A percentile compares a stretch with the other conserved stretches of the same genome.
Evolutionary conservation across 805 yeast genomes (phyloP).

Genomic region (Ogataea siamensis): DNA sequence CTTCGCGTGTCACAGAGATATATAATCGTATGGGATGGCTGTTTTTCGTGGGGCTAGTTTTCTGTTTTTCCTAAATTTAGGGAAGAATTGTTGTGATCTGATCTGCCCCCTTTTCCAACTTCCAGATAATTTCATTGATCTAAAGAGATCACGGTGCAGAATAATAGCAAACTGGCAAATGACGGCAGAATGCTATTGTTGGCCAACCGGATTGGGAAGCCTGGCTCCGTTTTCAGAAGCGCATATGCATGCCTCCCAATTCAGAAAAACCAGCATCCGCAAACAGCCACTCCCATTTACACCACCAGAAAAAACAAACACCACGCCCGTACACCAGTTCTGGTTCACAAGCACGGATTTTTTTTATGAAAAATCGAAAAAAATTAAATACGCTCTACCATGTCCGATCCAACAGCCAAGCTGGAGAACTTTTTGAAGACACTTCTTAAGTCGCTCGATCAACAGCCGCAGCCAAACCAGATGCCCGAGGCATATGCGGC

Average conservation of each 20-base stretch:
- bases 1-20: slow-evolving; percentile 5
- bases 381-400: background rate
- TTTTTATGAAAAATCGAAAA: slow-evolving; percentile 2
- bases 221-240: slow-evolving; percentile 2
- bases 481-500: slow-evolving; percentile 21
- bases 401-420: slow-evolving; percentile 23
- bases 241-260: slow-evolving; percentile 16
- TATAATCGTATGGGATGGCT: slow-evolving; percentile 10
- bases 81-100: slow-evolving; percentile 20
- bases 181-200: slow-evolving; percentile 7
- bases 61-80: slow-evolving; percentile 20
- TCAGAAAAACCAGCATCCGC: slow-evolving; percentile 15
- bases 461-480: slow-evolving; percentile 19
- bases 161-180: slow-evolving; percentile 5
- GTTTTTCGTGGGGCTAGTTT: slow-evolving; percentile 20
- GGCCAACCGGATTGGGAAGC: slow-evolving; percentile 6
- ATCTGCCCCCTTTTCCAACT: slow-evolving; percentile 16
- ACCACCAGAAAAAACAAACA: no score
- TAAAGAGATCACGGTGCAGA: slow-evolving; percentile 14
- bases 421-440: slow-evolving; percentile 28
- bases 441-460: slow-evolving; percentile 29
- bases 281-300: slow-evolving; percentile 10
- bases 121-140: slow-evolving; percentile 17
- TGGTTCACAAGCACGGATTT: no score
- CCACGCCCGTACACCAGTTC: no score